Evolutionary conservation across 352 stramenopile species (phyloP).

Genomic region (Globisporangium canariense): DNA sequence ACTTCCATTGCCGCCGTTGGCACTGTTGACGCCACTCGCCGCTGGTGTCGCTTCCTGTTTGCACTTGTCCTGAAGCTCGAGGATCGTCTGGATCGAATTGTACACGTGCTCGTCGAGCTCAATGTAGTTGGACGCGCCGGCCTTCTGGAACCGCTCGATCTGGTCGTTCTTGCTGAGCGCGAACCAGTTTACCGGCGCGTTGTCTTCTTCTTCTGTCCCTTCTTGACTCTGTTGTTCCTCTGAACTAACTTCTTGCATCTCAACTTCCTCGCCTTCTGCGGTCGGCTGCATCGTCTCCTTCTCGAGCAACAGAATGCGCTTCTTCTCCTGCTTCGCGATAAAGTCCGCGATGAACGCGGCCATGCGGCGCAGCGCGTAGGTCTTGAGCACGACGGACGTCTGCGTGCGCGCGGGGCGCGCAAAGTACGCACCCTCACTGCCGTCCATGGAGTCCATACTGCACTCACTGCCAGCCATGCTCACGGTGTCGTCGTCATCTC

Average conservation of each 20-base stretch:
- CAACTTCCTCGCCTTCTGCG: background rate
- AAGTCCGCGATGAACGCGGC: constrained; percentile 12
- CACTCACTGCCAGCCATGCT: constrained; percentile 14
- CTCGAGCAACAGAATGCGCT: too few species aligned
- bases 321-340: background rate
- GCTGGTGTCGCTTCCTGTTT: constrained; percentile 6
- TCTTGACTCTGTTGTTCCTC: background rate
- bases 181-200: constrained; percentile 13
- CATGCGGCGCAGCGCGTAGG: constrained; percentile 17
- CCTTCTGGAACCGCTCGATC: constrained; percentile 17
- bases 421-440: background rate
- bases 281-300: constrained; percentile 1
- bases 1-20: background rate
- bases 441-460: constrained; percentile 12
- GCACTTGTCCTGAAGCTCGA: constrained; percentile 16
- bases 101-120: constrained; percentile 19
- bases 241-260: background rate
- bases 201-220: constrained; percentile 1
- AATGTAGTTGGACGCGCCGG: constrained; percentile 12
- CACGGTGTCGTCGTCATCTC: background rate
- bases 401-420: constrained; percentile 6
- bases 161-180: constrained; percentile 9
- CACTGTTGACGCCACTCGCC: background rate
- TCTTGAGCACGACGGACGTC: constrained; percentile 14
- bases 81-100: constrained; percentile 10